Evolutionary conservation across 495 filamentous ascomycete genomes (phyloP).

Genomic region (Aspergillus baeticus): DNA sequence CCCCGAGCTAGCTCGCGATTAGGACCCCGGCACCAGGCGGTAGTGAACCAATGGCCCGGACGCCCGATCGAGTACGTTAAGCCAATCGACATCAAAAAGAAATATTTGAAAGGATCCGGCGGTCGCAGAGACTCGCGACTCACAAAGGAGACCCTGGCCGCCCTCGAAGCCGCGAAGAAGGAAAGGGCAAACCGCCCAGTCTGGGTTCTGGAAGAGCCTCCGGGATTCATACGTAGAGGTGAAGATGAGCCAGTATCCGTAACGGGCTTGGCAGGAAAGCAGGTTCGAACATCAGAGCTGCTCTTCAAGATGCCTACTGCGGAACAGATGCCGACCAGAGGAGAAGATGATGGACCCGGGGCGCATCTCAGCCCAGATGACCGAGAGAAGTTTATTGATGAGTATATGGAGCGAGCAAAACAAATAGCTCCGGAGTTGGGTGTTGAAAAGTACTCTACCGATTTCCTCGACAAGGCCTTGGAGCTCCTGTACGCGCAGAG

Average conservation of each 20-base stretch:
- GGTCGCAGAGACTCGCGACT: conserved; percentile 70
- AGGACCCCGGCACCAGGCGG: conserved; percentile 89
- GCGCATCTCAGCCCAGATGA: conserved; percentile 37
- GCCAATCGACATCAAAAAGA: conserved; percentile 79
- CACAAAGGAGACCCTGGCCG: conserved; percentile 75
- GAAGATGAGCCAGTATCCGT: conserved; percentile 61
- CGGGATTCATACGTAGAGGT: conserved; percentile 80
- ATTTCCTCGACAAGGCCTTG: conserved; percentile 84
- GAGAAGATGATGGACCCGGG: conserved; percentile 47
- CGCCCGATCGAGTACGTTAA: conserved; percentile 86
- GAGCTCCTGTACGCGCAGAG: conserved; percentile 68
- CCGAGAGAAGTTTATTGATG: conserved; percentile 59
- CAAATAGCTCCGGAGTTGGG: conserved; percentile 59
- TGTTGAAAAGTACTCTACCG: conserved; percentile 69
- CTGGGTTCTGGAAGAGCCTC: conserved; percentile 89
- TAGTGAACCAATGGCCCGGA: conserved; percentile 80
- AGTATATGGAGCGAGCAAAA: conserved; percentile 71
- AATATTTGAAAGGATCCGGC: conserved; percentile 57
- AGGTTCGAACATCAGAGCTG: conserved; percentile 52
- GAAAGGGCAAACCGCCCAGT: conserved; percentile 79
- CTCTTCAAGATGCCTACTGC: conserved; percentile 52
- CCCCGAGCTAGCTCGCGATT: conserved; percentile 91
- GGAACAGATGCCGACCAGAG: conserved; percentile 41
- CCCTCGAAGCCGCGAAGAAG: conserved; percentile 74
- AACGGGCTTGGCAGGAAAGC: conserved; percentile 39